phyloP scores from a whole-genome alignment of 1,139 yeast genomes.

The Ogataea hybrid region DNA sequence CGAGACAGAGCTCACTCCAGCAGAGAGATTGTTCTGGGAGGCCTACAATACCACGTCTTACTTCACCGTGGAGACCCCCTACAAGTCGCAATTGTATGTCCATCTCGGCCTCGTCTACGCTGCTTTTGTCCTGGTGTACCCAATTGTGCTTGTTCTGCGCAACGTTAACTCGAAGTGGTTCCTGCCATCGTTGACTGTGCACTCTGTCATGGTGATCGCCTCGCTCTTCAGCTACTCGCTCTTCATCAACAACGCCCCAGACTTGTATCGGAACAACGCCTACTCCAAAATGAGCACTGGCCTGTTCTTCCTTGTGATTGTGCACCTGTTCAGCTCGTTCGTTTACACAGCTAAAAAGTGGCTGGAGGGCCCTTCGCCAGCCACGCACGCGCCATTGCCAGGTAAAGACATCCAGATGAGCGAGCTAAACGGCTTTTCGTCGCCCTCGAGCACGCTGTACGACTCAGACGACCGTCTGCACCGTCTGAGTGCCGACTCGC shows the following conservation, averaged over 20 bases:
- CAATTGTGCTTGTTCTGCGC: conserved; percentile 65
- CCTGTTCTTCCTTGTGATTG: conserved; percentile 48
- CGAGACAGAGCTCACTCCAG: conserved; percentile 64
- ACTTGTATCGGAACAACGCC: conserved; percentile 73
- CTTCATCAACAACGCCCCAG: conserved; percentile 60
- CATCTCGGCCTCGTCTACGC: conserved; percentile 52
- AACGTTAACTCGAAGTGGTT: conserved; percentile 57
- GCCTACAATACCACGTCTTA: conserved; percentile 77
- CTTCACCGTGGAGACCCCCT: conserved; percentile 53
- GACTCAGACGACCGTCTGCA: conserved; percentile 28
- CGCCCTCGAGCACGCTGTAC: conserved; percentile 43
- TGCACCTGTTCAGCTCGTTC: conserved; percentile 56
- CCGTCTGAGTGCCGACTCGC: conserved; percentile 21
- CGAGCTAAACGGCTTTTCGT: conserved; percentile 15
- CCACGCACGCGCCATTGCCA: conserved; percentile 31
- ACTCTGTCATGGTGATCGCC: conserved; percentile 43
- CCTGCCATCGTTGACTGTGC: conserved; percentile 53
- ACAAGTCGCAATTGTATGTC: conserved; percentile 50
- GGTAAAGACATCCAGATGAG: conserved; percentile 20
- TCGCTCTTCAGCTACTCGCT: conserved; percentile 59
- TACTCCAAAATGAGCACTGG: conserved; percentile 67
- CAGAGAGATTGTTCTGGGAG: conserved; percentile 77
- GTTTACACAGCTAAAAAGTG: conserved; percentile 41
- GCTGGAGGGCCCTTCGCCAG: conserved; percentile 39
- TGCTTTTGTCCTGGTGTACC: conserved; percentile 61